Conservation (phyloP, 148 eudicot genomes). For the Rhododendron simsii region DNA sequence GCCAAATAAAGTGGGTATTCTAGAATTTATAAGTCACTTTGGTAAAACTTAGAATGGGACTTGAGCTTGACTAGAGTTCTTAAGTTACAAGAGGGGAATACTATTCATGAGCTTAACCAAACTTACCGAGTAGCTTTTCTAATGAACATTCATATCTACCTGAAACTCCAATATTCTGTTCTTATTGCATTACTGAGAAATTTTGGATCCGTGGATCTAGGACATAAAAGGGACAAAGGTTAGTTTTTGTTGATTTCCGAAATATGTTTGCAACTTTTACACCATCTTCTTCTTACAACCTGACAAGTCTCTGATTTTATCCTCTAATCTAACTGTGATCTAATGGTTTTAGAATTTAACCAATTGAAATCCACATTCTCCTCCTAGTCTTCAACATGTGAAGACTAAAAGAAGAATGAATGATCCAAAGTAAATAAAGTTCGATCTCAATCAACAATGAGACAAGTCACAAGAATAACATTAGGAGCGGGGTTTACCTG, state of each 20-base stretch:
- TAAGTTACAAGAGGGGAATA: background rate
- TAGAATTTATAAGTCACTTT: background rate
- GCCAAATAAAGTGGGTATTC: background rate
- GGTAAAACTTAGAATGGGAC: background rate
- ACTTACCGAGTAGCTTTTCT: background rate
- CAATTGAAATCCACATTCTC: background rate
- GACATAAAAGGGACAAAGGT: background rate
- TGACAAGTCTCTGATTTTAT: background rate
- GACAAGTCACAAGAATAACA: background rate
- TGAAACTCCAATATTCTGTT: background rate
- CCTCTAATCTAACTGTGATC: background rate
- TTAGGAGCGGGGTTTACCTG: background rate
- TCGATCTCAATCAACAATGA: background rate
- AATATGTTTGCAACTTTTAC: background rate
- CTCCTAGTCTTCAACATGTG: background rate
- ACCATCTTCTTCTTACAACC: background rate
- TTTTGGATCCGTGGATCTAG: background rate
- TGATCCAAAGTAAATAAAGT: background rate
- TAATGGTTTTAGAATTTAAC: background rate
- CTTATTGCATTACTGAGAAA: background rate
- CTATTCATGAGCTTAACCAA: background rate
- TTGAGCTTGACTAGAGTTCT: background rate
- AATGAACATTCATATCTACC: background rate
- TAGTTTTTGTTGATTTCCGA: background rate
- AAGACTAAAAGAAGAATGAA: background rate